Conservation (phyloP, 228 moss, liverwort and hornwort species). For the Sphagnum magellanicum region DNA sequence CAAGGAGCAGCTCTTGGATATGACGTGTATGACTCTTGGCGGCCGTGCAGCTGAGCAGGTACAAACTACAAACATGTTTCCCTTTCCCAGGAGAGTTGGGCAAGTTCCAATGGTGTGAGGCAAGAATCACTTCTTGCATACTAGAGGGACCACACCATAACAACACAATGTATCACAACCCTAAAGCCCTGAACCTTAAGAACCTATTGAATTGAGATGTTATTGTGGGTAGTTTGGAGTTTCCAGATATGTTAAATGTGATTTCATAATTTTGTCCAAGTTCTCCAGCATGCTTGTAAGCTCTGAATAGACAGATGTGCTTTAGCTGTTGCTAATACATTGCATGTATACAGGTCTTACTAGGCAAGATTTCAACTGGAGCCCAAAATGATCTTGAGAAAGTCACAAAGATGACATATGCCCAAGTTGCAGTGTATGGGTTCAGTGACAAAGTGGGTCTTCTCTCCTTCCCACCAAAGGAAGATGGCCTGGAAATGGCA, state of each 20-base stretch:
- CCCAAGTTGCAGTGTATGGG: conserved; percentile 93
- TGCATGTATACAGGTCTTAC: conserved; percentile 45
- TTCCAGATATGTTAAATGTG: no score
- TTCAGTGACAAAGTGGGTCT: conserved; percentile 98
- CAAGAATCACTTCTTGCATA: no score
- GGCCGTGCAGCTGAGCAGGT: conserved; percentile 99
- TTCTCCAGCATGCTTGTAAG: no score
- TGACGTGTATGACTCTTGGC: conserved; percentile 99
- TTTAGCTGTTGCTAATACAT: no score
- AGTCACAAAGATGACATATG: conserved; percentile 98
- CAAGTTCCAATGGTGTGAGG: no score
- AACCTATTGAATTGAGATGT: not conserved
- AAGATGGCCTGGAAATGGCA: conserved; percentile 92
- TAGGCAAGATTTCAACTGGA: conserved; percentile 94
- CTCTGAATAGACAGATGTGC: no score
- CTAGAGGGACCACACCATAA: no score
- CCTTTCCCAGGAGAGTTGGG: no score
- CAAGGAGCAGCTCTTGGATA: conserved; percentile 92
- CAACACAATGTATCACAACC: no score
- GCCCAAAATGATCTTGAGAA: conserved; percentile 97
- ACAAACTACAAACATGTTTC: not conserved
- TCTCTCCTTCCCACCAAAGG: conserved; percentile 88
- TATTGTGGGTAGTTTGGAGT: not conserved
- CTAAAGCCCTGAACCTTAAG: no score
- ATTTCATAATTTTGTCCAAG: no score